Base-by-base conservation (phyloP, 441 rosid genomes). In the Theobroma grandiflorum region DNA sequence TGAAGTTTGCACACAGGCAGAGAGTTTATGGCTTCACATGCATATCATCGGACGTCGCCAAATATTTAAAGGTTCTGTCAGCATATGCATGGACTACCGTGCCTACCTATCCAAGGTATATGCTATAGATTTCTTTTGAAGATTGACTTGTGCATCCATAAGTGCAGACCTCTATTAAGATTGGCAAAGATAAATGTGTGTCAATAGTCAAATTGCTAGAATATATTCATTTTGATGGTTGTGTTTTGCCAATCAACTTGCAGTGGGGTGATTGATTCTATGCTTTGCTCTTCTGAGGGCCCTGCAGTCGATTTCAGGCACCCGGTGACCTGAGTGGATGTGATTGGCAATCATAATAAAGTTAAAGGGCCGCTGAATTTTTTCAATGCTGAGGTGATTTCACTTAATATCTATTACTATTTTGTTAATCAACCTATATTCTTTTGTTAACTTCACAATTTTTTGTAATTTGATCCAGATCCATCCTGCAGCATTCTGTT, bases 21-120 rank as follows among this genome's bases (percentile, higher is more conserved):
- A 93, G 79, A 94, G 98, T 78, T 87, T 94, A 59, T 94, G 97
- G 98, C 98, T 94, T 79, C 98, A 94, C 89, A 92, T 93, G 95
- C 90, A 92, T 90, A 92, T 93, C 77, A 94, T 94, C 0, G 95
- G 91, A 86, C 93, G 98, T 79, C 93, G 91, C 52, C 90, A 92
- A 78, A 84, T 92, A 72, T 94, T 94, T 78, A 93, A 93, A 79
- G 98, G 97, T 64, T 92, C 97, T 0, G 95, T 94, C 53, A 92
- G 90, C 77, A 26, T 94, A 94, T 79, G 98, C 98, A 49, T 94
- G 98, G 98, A 93, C 97, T 12, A 93, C 96, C 6, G 98, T 95
- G 53, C 98, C 98, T 26, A 94, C 98, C 1, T 94, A 94, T 78
- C 97, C 97, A 57, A 95, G 98, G 98, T 87, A 76, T 26, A 26